Conservation (phyloP, 2,329 filamentous ascomycete genomes). For the Pseudocercospora ulei region DNA sequence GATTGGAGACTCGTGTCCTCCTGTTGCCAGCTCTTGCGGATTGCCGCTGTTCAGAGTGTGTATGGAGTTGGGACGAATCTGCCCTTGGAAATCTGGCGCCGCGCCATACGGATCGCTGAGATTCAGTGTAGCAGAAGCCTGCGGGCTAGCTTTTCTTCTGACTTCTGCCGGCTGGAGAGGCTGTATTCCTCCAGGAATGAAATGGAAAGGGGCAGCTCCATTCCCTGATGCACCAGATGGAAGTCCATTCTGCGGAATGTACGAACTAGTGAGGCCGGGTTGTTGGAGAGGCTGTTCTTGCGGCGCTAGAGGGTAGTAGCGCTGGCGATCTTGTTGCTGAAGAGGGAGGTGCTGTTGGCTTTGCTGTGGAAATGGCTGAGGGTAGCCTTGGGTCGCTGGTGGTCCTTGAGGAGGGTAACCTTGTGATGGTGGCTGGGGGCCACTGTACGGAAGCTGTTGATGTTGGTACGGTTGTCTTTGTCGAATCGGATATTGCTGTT, state of each 20-base stretch:
- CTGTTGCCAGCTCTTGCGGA: constrained; percentile 43
- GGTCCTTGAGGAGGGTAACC: constrained; percentile 31
- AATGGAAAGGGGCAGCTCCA: constrained; percentile 33
- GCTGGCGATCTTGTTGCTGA: constrained; percentile 31
- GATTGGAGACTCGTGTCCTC: constrained; percentile 41
- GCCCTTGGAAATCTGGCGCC: constrained; percentile 30
- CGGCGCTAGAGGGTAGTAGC: constrained; percentile 35
- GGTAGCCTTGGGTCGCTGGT: too few relatives aligned
- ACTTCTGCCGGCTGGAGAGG: constrained; percentile 21
- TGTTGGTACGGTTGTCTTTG: constrained; percentile 25
- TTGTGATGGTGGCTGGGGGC: constrained; percentile 34
- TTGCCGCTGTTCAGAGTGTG: constrained; percentile 35
- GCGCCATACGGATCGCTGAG: constrained; percentile 36
- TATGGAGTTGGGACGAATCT: constrained; percentile 36
- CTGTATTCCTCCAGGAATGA: constrained; percentile 32
- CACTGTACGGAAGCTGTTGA: constrained; percentile 26
- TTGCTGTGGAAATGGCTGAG: constrained; percentile 28
- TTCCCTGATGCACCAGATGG: constrained; percentile 18
- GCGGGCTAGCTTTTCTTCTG: constrained; percentile 28
- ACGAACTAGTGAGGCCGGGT: constrained; percentile 24
- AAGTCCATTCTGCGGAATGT: constrained; percentile 24
- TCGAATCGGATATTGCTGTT: constrained; percentile 37
- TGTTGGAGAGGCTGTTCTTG: constrained; percentile 29
- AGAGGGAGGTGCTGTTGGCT: constrained; percentile 28
- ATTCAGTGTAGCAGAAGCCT: constrained; percentile 21